phyloP scores from a whole-genome alignment of 1,284 basidiomycete genomes.

The Tylopilus sp. region DNA sequence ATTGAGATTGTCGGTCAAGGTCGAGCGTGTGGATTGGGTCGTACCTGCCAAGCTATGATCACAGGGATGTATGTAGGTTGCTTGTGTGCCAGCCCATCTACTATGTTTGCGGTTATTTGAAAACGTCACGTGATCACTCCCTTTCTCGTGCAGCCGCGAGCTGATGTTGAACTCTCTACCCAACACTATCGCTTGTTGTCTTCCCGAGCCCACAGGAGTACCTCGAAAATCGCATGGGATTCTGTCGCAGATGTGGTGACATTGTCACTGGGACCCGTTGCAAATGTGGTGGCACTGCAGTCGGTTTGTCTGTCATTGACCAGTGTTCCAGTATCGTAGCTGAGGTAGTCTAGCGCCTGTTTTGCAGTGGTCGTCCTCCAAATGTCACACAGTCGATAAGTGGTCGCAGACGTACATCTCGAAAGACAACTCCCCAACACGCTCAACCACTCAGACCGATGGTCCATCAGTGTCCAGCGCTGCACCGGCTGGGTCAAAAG shows the following conservation, averaged over 20 bases:
- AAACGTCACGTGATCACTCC: conserved; percentile 25
- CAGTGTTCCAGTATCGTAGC: conserved; percentile 4
- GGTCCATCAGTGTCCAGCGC: conserved; percentile 13
- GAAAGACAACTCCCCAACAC: conserved; percentile 43
- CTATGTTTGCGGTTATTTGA: not conserved
- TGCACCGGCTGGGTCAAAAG: conserved; percentile 7
- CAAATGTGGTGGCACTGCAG: conserved; percentile 71
- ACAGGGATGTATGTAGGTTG: not conserved
- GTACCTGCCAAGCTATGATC: conserved; percentile 22
- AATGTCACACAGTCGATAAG: conserved; percentile 49
- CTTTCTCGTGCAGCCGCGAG: conserved; percentile 9
- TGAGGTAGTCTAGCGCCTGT: conserved; percentile 51
- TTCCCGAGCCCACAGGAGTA: not conserved
- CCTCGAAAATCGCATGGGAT: conserved; percentile 51
- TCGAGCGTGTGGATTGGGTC: conserved; percentile 65
- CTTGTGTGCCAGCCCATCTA: not conserved
- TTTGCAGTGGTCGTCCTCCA: conserved; percentile 56
- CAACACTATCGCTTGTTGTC: not conserved
- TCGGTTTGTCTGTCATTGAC: conserved; percentile 50
- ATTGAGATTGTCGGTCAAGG: conserved; percentile 54
- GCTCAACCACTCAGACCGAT: conserved; percentile 23
- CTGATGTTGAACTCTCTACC: conserved; percentile 8
- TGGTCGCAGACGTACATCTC: conserved; percentile 77
- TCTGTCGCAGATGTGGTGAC: conserved; percentile 77
- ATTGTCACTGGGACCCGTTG: conserved; percentile 67